A percentile compares a stretch with the other conserved stretches of the same genome.
phyloP scores from a whole-genome alignment of 345 rosid species.

The Salix suchowensis region DNA sequence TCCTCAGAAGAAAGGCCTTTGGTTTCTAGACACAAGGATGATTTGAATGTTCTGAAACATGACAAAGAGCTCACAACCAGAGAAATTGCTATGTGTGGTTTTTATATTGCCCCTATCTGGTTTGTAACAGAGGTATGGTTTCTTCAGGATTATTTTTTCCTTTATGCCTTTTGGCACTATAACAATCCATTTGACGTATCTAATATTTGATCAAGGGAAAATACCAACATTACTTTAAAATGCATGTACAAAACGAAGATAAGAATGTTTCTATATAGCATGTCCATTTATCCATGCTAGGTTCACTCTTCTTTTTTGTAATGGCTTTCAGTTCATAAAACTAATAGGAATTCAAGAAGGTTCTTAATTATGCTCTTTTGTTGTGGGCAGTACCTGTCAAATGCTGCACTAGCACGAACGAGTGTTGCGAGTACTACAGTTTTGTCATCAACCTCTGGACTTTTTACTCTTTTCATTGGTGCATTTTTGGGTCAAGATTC shows the following conservation, averaged over 20 bases:
- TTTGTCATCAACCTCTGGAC: constrained; percentile 93
- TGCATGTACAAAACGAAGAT: not conserved
- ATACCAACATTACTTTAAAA: not conserved
- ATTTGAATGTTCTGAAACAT: constrained; percentile 37
- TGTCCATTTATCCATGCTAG: not conserved
- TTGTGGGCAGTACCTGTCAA: constrained; percentile 74
- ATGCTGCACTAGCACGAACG: constrained; percentile 96
- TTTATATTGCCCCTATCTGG: constrained; percentile 98
- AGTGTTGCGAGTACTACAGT: constrained; percentile 99
- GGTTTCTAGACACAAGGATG: constrained; percentile 59
- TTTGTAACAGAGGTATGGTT: constrained; percentile 85
- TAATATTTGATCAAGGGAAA: not conserved
- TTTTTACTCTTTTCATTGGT: constrained; percentile 95
- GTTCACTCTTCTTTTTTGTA: not conserved
- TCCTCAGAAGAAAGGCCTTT: constrained; percentile 56
- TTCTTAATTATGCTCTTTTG: constrained; percentile 3
- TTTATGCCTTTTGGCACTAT: not conserved
- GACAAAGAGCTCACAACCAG: constrained; percentile 51
- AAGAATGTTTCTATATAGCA: not conserved
- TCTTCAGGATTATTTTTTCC: not conserved
- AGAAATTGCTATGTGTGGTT: constrained; percentile 73
- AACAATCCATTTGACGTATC: not conserved
- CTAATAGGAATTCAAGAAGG: not conserved
- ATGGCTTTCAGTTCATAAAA: not conserved
- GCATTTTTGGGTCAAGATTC: constrained; percentile 87